Percentiles rank a stretch among this genome's conserved stretches.
These are phyloP conservation scores for Candida oleophila DNA, from an alignment of 805 yeast species.

Conservation along the genomic window DNA sequence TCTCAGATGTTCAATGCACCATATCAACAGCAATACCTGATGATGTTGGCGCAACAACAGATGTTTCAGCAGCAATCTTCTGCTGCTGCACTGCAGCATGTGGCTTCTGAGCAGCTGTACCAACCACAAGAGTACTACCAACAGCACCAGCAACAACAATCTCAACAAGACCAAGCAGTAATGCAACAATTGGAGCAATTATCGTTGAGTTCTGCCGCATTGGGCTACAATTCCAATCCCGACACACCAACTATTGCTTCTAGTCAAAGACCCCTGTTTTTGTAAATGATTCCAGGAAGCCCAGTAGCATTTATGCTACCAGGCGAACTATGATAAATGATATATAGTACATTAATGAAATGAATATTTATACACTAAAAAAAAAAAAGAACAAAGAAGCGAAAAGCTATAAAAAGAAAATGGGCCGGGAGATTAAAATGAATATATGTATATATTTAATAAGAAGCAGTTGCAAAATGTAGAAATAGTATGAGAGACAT, in stretches of 20 bases:
- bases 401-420: neutral
- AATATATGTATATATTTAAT: no score
- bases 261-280: slow-evolving; percentile 23
- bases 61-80: slow-evolving; percentile 11
- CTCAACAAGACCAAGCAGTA: slow-evolving; percentile 29
- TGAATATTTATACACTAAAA: neutral
- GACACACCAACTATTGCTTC: slow-evolving; percentile 34
- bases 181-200: slow-evolving; percentile 48
- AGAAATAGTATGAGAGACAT: no score
- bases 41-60: slow-evolving; percentile 6
- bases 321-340: no score
- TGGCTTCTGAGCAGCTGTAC: neutral
- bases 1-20: neutral
- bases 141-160: slow-evolving; percentile 10
- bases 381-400: neutral
- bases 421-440: no score
- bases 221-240: slow-evolving; percentile 46
- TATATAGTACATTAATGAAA: neutral
- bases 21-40: slow-evolving; percentile 10
- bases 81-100: slow-evolving; percentile 13
- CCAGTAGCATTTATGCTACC: no score
- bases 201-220: slow-evolving; percentile 45
- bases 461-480: no score
- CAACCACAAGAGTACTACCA: slow-evolving; percentile 7
- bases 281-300: no score